phyloP scores from a whole-genome alignment of 1,284 basidiomycete species.

The Earliella scabrosa region DNA sequence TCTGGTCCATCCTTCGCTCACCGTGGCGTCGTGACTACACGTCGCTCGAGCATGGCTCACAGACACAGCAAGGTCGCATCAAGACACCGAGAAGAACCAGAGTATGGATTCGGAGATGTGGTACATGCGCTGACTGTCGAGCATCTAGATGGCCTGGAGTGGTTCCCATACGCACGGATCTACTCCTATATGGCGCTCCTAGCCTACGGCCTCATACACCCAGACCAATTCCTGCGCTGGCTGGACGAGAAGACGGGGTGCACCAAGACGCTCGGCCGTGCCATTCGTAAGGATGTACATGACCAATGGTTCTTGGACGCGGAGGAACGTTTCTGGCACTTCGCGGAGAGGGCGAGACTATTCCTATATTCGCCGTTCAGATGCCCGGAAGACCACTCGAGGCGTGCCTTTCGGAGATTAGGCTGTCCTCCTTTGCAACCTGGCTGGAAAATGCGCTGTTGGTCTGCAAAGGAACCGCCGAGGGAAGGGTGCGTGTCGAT shows the following conservation, averaged over 20 bases:
- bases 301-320: not conserved
- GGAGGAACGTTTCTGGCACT: not conserved
- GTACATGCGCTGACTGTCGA: constrained; percentile 1
- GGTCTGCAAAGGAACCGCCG: not conserved
- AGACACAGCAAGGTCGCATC: too few species aligned
- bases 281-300: not conserved
- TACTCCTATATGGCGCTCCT: constrained; percentile 4
- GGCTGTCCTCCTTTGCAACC: not conserved
- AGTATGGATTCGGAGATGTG: constrained; percentile 5
- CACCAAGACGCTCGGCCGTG: not conserved
- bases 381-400: not conserved
- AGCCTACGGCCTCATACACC: constrained; percentile 8
- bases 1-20: too few species aligned
- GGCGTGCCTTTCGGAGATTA: not conserved
- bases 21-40: too few species aligned
- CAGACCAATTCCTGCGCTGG: constrained; percentile 1
- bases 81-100: not conserved
- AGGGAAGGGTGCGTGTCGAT: not conserved
- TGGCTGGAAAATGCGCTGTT: not conserved
- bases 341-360: not conserved
- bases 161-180: not conserved
- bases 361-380: not conserved
- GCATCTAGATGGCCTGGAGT: not conserved
- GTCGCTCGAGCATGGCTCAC: too few species aligned
- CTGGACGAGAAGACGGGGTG: not conserved